Evolutionary conservation across 176 grass and related monocot genomes (phyloP), one percentile per base, ranked within the genome.

Genomic region (Pontederia crassipes): DNA sequence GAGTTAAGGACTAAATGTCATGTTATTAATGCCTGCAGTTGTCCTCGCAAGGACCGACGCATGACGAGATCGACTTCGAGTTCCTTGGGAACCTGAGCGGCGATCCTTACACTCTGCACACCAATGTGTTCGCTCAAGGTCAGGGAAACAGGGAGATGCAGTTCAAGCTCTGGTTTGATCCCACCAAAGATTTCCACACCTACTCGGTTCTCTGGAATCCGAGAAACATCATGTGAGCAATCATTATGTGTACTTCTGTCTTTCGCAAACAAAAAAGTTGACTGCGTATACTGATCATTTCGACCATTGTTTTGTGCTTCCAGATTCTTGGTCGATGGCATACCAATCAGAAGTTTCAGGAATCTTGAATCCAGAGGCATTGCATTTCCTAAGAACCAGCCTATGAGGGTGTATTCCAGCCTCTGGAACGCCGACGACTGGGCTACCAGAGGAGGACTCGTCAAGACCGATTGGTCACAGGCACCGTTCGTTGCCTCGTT

Each of bases 51-150:
- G 89, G 85, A 11, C 55, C 74, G 3, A 51, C 69, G 24, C 85
- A 95, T 49, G 85, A 95, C 64, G 79, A 95, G 79, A 80, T 95
- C 62, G 89, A 95, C 74, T 95, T 95, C 58, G 89, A 95, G 74
- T 95, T 89, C 69, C 82, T 95, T 57, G 89, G 89, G 11, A 95
- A 95, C 54, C 54, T 55, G 16, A 55, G 54, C 54, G 54, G 54
- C 13, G 8, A 55, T 17, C 54, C 54, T 17, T 95, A 89, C 67
- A 53, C 83, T 10, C 79, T 95, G 12, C 85, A 95, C 79, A 95
- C 89, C 54, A 95, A 95, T 59, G 74, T 95, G 52, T 95, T 83
- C 77, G 78, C 67, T 77, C 77, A 85, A 70, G 89, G 85, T 12
- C 82, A 76, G 17, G 89, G 89, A 10, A 78, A 77, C 48, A 81